Conservation (phyloP, 441 rosid genomes). For the Kokia cookei region DNA sequence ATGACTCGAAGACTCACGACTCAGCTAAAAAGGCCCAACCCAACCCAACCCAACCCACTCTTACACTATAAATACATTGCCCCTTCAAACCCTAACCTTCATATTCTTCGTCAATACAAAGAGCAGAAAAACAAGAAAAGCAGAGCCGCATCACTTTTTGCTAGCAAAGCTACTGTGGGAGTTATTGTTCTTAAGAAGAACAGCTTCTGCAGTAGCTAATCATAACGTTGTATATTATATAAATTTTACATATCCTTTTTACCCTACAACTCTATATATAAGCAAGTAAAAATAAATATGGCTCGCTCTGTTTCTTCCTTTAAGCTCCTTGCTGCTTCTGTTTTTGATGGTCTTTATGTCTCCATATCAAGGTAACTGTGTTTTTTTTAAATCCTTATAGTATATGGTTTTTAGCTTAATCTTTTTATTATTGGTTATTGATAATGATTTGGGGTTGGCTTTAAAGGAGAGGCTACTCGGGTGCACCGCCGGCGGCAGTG, state of each 20-base stretch:
- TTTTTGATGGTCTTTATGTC: constrained; percentile 15
- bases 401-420: background rate
- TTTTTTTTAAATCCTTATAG: background rate
- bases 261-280: background rate
- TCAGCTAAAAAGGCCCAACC: constrained; percentile 8
- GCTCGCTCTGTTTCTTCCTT: constrained; percentile 22
- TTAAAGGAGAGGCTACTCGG: constrained; percentile 41
- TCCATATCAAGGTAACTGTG: constrained; percentile 2
- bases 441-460: background rate
- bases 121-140: background rate
- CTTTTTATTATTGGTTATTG: background rate
- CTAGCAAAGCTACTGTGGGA: constrained; percentile 12
- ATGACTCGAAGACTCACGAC: background rate
- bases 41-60: constrained; percentile 14
- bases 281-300: constrained; percentile 19
- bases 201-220: constrained; percentile 10
- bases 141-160: background rate
- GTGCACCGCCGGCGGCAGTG: constrained; percentile 16
- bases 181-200: constrained; percentile 13
- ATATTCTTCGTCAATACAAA: background rate
- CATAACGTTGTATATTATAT: background rate
- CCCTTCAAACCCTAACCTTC: background rate
- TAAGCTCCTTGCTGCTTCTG: constrained; percentile 18
- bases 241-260: background rate
- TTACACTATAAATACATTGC: background rate